A percentile compares a stretch with the other conserved stretches of the same genome.
These are phyloP conservation scores for Apiotrichum veenhuisii DNA, from an alignment of 1,284 basidiomycete species.

Conservation along the genomic window DNA sequence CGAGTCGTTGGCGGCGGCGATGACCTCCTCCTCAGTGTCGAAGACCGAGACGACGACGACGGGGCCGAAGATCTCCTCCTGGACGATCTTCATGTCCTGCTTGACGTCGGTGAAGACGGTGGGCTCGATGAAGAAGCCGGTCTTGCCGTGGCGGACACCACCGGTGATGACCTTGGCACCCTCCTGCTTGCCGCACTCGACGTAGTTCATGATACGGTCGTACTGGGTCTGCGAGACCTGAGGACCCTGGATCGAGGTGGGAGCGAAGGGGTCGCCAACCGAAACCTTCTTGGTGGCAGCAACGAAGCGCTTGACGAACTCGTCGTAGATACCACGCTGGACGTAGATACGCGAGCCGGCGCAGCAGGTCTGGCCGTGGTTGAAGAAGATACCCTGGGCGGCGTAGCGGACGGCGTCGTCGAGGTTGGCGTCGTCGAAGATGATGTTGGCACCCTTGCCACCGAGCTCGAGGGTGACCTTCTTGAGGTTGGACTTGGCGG, in stretches of 20 bases:
- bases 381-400: slow-evolving; percentile 66
- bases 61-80: slow-evolving; percentile 90
- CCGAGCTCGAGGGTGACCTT: slow-evolving; percentile 89
- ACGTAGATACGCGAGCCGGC: slow-evolving; percentile 59
- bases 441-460: slow-evolving; percentile 76
- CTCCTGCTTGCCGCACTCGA: slow-evolving; percentile 73
- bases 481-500: slow-evolving; percentile 56
- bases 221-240: slow-evolving; percentile 59
- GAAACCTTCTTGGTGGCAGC: slow-evolving; percentile 30
- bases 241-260: slow-evolving; percentile 75
- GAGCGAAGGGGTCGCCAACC: slow-evolving; percentile 66
- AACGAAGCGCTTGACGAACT: slow-evolving; percentile 41
- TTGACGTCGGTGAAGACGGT: slow-evolving; percentile 80
- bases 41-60: slow-evolving; percentile 58
- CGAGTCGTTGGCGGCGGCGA: slow-evolving; percentile 77
- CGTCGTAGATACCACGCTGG: slow-evolving; percentile 74
- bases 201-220: slow-evolving; percentile 79
- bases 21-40: slow-evolving; percentile 70
- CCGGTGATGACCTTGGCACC: slow-evolving; percentile 79
- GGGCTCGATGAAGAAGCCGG: slow-evolving; percentile 57
- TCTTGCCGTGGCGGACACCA: slow-evolving; percentile 67
- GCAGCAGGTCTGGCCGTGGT: slow-evolving; percentile 71
- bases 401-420: slow-evolving; percentile 79
- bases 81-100: slow-evolving; percentile 77
- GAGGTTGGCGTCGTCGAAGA: slow-evolving; percentile 56